Base-by-base conservation (phyloP, 257 asterid genomes). In the Solanum rostratum region DNA sequence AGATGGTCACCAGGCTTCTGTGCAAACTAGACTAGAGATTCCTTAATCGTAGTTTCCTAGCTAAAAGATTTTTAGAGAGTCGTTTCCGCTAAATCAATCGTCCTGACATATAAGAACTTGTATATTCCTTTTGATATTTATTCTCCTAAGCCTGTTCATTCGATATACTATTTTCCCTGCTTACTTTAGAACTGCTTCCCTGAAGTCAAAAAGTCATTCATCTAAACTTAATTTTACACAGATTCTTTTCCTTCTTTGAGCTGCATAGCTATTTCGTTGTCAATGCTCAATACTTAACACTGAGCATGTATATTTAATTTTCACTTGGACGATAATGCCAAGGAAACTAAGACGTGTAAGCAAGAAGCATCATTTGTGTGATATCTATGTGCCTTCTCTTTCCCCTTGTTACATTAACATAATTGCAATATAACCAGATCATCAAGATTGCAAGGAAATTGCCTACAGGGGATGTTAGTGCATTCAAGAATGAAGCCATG, bases 361-460 rank as follows among this genome's bases (percentile, higher is more conserved):
- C 63, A 76, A 49, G 59, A 74, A 76, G 82, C 82, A 46, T 49
- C 82, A 27, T 76, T 46, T 74, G 63, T 49, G 63, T 76, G 82
- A 76, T 2, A 19, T 50, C 82, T 74, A 74, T 74, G 13, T 76
- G 4, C 11, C 10, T 24, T 16, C 18, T 15, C 45, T 24, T 76
- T 69, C 27, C 27, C 27, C 53, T 24, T 41, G 22, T 15, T 30
- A 7, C 50, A 6, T 15, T 78, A 37, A 33, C 16, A 19, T 24
- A 60, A 43, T 45, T 55, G 71, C 57, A 24, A 41, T 82, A 71
- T 18, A 49, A 87, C 84, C 94, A 97, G 99, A 91, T 97, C 70
- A 88, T 97, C 88, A 94, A 88, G 93, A 92, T 95, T 79, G 99
- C 98, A 70, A 92, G 98, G 92, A 97, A 97, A 89, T 70, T 97